These are phyloP conservation scores for Populus alba DNA, from an alignment of 345 rosid genomes.

Conservation along the genomic window DNA sequence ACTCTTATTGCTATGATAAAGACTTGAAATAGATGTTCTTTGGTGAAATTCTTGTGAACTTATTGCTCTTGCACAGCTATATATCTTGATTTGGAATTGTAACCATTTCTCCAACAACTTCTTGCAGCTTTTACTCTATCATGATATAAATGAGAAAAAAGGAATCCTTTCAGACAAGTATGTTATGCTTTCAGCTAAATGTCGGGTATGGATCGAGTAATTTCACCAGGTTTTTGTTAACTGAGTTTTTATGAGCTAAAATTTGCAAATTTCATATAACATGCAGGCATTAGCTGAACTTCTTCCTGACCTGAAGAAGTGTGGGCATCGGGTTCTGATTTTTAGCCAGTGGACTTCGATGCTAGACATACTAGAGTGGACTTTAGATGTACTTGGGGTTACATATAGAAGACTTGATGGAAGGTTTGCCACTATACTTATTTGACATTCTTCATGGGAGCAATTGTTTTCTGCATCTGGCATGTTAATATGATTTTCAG, in stretches of 20 bases:
- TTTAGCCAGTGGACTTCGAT: conserved; percentile 99
- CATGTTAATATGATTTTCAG: not conserved
- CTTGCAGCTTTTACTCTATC: conserved; percentile 63
- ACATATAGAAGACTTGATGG: conserved; percentile 93
- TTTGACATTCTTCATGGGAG: not conserved
- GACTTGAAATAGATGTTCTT: not conserved
- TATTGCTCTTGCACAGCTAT: not conserved
- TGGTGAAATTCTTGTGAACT: not conserved
- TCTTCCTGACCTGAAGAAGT: conserved; percentile 64
- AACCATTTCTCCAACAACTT: conserved; percentile 3
- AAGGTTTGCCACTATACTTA: conserved; percentile 41
- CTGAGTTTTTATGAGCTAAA: not conserved
- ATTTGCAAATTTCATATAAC: not conserved
- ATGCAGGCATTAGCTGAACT: conserved; percentile 75
- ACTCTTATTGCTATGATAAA: not conserved
- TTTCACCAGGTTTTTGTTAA: not conserved
- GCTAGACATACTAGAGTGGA: conserved; percentile 97
- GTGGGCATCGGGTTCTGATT: conserved; percentile 79
- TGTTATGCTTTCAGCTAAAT: conserved; percentile 89
- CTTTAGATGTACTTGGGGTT: conserved; percentile 79
- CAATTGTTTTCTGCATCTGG: conserved; percentile 1
- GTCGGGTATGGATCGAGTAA: conserved; percentile 50
- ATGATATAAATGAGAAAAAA: conserved; percentile 50
- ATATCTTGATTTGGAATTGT: not conserved
- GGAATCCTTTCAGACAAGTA: conserved; percentile 77